Conservation (phyloP, 208 protist species). For the Acanthamoeba royreba region DNA sequence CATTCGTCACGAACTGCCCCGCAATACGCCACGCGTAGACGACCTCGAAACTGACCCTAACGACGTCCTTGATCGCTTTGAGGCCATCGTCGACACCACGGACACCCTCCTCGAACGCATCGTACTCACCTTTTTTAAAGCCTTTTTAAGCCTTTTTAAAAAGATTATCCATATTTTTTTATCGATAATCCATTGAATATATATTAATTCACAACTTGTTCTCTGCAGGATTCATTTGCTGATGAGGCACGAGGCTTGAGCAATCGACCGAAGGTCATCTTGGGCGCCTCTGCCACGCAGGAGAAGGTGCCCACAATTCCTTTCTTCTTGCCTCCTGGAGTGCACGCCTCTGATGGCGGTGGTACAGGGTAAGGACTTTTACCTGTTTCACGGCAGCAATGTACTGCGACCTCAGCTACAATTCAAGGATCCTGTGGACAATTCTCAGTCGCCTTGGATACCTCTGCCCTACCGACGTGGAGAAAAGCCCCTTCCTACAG, state of each 20-base stretch:
- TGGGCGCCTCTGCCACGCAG: not conserved
- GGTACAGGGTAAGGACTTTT: not conserved
- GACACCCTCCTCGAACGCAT: not conserved
- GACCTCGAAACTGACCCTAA: not conserved
- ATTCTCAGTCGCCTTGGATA: constrained; percentile 65
- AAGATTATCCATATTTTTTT: not conserved
- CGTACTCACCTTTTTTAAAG: not conserved
- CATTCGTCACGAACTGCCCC: not conserved
- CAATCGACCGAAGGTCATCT: constrained; percentile 6
- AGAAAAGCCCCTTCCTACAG: not conserved
- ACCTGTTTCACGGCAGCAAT: constrained; percentile 52
- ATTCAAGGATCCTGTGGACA: constrained; percentile 69
- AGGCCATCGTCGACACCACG: not conserved
- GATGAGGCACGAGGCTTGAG: not conserved
- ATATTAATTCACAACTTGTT: not conserved
- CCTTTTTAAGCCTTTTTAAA: not conserved
- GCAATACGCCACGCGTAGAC: not conserved
- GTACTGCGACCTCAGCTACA: constrained; percentile 67
- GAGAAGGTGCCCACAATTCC: not conserved
- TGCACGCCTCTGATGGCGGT: not conserved
- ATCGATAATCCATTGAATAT: not conserved
- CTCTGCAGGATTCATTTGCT: not conserved
- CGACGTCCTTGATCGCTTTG: not conserved
- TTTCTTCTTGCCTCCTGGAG: not conserved
- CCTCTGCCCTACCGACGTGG: not conserved